Evolutionary conservation across 495 filamentous ascomycete species (phyloP).

Genomic region (Podospora fimiseda): DNA sequence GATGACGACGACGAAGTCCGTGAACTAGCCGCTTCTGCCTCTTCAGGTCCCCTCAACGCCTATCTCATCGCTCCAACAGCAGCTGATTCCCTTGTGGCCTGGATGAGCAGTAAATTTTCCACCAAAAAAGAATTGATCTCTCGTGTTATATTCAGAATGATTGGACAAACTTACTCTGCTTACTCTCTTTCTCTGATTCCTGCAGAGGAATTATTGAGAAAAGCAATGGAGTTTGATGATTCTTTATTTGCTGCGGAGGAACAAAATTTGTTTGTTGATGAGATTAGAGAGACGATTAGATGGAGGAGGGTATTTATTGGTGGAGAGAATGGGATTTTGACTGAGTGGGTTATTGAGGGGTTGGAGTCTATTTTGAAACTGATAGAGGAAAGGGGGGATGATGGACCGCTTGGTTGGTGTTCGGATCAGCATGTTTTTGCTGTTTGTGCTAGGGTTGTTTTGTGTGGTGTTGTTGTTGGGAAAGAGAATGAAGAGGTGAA

Average conservation of each 20-base stretch:
- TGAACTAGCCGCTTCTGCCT: slow-evolving; percentile 50
- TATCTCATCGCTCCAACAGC: slow-evolving; percentile 37
- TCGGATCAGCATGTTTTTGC: slow-evolving; percentile 66
- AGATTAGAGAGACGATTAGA: slow-evolving; percentile 57
- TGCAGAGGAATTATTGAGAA: slow-evolving; percentile 41
- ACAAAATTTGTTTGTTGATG: slow-evolving; percentile 83
- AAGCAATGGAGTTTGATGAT: slow-evolving; percentile 55
- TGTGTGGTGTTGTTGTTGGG: slow-evolving; percentile 37
- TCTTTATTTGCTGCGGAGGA: slow-evolving; percentile 82
- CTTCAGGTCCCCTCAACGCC: slow-evolving; percentile 31
- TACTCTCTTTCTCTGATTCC: slow-evolving; percentile 25
- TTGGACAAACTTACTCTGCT: slow-evolving; percentile 19
- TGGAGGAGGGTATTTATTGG: slow-evolving; percentile 52
- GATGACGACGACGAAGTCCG: slow-evolving; percentile 92
- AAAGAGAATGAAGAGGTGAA: background rate
- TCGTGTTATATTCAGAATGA: slow-evolving; percentile 30
- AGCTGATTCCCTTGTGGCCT: slow-evolving; percentile 28
- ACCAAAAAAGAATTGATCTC: slow-evolving; percentile 24
- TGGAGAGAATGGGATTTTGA: slow-evolving; percentile 13
- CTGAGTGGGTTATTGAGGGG: slow-evolving; percentile 53
- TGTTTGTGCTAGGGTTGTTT: slow-evolving; percentile 54
- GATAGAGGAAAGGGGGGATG: slow-evolving; percentile 29
- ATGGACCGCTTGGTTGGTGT: slow-evolving; percentile 68
- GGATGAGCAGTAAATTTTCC: slow-evolving; percentile 26
- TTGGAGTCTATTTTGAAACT: slow-evolving; percentile 42